These are phyloP conservation scores for Podospora anserina DNA, from an alignment of 495 filamentous ascomycete genomes.

Conservation along the genomic window DNA sequence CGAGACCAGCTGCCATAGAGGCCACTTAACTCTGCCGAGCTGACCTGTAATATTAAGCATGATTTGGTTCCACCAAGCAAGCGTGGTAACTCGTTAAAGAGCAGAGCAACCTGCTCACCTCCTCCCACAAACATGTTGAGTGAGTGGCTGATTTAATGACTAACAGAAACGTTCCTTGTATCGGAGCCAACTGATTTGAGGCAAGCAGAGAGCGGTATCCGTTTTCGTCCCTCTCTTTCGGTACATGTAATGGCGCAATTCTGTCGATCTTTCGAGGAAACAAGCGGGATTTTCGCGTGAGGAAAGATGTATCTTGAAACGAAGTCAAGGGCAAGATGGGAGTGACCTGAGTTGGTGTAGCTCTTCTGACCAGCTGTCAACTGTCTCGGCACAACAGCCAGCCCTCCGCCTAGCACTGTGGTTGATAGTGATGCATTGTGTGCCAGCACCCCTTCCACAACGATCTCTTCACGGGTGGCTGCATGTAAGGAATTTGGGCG, in stretches of 20 bases:
- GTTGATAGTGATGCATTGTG: neutral
- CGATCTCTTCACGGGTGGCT: conserved; percentile 20
- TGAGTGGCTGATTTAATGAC: neutral
- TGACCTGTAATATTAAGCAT: neutral
- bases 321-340: neutral
- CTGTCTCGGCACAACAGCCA: neutral
- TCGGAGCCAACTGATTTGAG: neutral
- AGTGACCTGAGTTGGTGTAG: neutral
- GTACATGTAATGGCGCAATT: neutral
- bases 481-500: conserved; percentile 12
- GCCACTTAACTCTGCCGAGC: neutral
- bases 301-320: neutral
- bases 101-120: neutral
- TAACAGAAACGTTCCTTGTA: neutral
- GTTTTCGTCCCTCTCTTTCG: neutral
- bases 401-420: neutral
- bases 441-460: neutral
- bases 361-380: neutral
- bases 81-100: neutral
- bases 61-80: neutral
- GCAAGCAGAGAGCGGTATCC: neutral
- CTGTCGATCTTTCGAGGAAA: neutral
- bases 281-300: neutral
- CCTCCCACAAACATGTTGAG: neutral
- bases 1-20: neutral